Percentiles rank a stretch among this genome's conserved stretches.
phyloP scores from a whole-genome alignment of 805 yeast species.

The Kregervanrija fluxuum region DNA sequence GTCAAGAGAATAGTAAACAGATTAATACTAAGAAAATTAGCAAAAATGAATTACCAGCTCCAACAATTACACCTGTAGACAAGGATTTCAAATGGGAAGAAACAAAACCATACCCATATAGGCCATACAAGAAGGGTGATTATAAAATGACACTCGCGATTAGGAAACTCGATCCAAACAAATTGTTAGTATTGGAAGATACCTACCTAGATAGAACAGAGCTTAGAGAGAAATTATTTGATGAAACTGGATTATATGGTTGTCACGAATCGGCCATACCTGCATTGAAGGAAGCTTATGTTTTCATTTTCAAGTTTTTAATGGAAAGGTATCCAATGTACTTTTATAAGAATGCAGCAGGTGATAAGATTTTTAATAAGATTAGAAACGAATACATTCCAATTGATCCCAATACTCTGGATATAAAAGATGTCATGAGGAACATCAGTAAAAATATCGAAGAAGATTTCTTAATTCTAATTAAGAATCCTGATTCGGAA shows the following conservation, averaged over 20 bases:
- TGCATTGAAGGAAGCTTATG: slow-evolving; percentile 36
- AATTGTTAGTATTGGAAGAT: slow-evolving; percentile 56
- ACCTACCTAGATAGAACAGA: slow-evolving; percentile 43
- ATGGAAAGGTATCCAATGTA: slow-evolving; percentile 45
- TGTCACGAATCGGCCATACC: slow-evolving; percentile 22
- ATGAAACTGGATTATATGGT: slow-evolving; percentile 2
- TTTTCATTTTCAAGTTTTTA: slow-evolving; percentile 27
- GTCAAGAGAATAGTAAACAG: background rate
- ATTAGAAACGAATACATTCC: slow-evolving; percentile 38
- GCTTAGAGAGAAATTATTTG: slow-evolving; percentile 26
- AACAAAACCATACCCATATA: slow-evolving; percentile 34
- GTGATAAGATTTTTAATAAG: slow-evolving; percentile 27
- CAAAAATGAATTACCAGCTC: slow-evolving; percentile 3
- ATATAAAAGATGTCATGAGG: slow-evolving; percentile 11
- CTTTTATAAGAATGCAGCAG: slow-evolving; percentile 27
- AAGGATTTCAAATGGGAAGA: slow-evolving; percentile 37
- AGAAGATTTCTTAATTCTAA: slow-evolving; percentile 55
- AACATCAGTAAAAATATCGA: slow-evolving; percentile 33
- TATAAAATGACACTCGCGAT: slow-evolving; percentile 61
- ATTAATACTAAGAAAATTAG: background rate
- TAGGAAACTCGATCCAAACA: slow-evolving; percentile 38
- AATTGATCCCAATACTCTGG: slow-evolving; percentile 9
- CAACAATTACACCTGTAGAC: slow-evolving; percentile 25
- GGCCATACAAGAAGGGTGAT: slow-evolving; percentile 42
- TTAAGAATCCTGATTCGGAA: slow-evolving; percentile 32